Evolutionary conservation across 345 rosid genomes (phyloP), one percentile per base, ranked within the genome.

Genomic region (Pugionium cornutum): DNA sequence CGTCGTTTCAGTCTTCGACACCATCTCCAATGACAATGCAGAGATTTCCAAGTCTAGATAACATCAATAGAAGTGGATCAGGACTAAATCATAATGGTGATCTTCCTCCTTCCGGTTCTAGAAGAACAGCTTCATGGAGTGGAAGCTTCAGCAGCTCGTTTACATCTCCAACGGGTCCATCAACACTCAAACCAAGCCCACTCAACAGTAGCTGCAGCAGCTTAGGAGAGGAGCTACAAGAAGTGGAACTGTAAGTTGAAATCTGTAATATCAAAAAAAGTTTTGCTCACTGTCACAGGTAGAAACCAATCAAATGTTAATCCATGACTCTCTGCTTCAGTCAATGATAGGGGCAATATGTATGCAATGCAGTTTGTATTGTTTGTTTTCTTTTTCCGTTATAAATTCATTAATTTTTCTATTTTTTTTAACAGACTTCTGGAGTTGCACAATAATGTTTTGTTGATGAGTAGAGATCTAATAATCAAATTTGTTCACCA

Each of bases 91-190:
- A 71, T 4, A 73, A 62, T 8, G 74, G 66, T n/a, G 65, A 69
- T 50, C 53, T 52, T 58, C 53, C 75, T 31, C 54, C 75, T 31
- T 53, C 44, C 9, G 44, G n/a, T 41, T 83, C 92, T 0, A 85
- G 96, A 47, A 83, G 92, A 57, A 72, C 89, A 42, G 92, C 92
- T 36, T 91, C 97, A 35, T 91, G 97, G 97, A 86, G 97, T 65
- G 96, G 82, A 7, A 73, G 70, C 36, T 34, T 53, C 61, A 74
- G 65, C 33, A 77, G 70, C 63, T 70, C 88, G 32, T 75, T 70
- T 53, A 63, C 57, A 28, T 67, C 86, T 18, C 77, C 76, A 37
- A 59, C 67, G 6, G 35, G 72, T 27, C 32, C 68, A 35, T 62
- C 73, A 47, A 41, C 64, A 26, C 36, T 55, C 35, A 68, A 66